Conservation (phyloP, 192 early-diverging fungal species). For the Coemansia sp. region DNA sequence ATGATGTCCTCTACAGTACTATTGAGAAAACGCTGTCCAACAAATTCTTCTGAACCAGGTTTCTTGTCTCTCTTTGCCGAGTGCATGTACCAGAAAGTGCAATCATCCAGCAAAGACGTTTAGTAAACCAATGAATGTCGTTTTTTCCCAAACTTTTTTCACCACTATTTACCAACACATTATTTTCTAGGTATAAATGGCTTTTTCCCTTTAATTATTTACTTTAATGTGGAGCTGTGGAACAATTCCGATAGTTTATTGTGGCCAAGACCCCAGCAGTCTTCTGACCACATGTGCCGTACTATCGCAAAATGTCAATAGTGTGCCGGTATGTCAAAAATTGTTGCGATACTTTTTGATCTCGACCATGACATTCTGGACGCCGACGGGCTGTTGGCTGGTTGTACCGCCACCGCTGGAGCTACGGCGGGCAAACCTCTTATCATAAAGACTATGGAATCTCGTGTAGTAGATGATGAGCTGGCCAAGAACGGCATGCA, state of each 20-base stretch:
- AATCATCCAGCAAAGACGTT: not conserved
- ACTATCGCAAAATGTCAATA: not conserved
- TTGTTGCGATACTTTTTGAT: constrained; percentile 83
- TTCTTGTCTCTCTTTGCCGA: constrained; percentile 9
- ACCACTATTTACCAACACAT: not conserved
- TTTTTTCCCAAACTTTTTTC: constrained; percentile 12
- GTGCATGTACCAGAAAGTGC: not conserved
- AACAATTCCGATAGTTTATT: too few relatives aligned
- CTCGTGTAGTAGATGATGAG: constrained; percentile 91
- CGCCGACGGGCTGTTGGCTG: constrained; percentile 67
- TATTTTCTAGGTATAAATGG: constrained; percentile 14
- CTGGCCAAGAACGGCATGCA: constrained; percentile 86
- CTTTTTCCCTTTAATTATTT: constrained; percentile 8
- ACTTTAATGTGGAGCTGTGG: too few relatives aligned
- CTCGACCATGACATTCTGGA: constrained; percentile 94
- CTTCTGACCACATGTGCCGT: too few relatives aligned
- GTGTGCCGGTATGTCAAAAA: constrained; percentile 21
- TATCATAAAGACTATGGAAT: constrained; percentile 81
- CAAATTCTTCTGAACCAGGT: constrained; percentile 20
- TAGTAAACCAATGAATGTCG: not conserved
- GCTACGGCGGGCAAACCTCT: constrained; percentile 59
- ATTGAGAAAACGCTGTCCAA: constrained; percentile 64
- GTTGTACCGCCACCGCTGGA: constrained; percentile 20
- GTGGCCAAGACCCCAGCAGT: too few relatives aligned
- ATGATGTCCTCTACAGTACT: constrained; percentile 69